Percentiles rank a stretch among this genome's conserved stretches.
phyloP scores from a whole-genome alignment of 179 eudicot species.

The Heliamphora pulchella region DNA sequence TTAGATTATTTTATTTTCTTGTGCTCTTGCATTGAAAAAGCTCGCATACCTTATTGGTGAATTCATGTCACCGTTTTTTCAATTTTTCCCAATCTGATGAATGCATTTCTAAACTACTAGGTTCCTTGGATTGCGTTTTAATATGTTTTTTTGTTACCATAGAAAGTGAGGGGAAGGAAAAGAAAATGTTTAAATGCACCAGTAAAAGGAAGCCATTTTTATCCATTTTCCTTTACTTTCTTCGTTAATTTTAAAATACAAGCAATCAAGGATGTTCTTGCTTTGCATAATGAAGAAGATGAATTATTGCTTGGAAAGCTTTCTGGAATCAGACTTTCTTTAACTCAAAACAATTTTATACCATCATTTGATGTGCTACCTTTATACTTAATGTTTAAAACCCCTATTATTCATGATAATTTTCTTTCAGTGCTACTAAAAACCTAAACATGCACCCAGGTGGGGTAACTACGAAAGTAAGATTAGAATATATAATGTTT shows the following conservation, averaged over 20 bases:
- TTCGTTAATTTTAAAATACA: too few relatives aligned
- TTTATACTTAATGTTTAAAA: not conserved
- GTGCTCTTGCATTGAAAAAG: not conserved
- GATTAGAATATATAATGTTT: not conserved
- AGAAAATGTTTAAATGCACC: not conserved
- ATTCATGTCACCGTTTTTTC: not conserved
- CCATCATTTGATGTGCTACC: not conserved
- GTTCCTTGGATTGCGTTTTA: not conserved
- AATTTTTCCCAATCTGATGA: not conserved
- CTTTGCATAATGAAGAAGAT: not conserved
- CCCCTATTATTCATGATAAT: not conserved
- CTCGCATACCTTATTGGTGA: not conserved
- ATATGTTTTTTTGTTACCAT: not conserved
- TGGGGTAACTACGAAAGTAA: not conserved
- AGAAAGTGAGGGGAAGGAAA: not conserved
- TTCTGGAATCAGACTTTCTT: not conserved
- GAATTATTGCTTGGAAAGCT: not conserved
- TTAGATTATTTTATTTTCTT: slow-evolving; percentile 8
- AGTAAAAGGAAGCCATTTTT: not conserved
- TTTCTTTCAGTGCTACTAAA: not conserved
- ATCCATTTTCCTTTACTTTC: not conserved
- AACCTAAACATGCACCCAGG: not conserved
- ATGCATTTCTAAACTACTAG: not conserved
- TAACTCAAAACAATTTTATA: not conserved
- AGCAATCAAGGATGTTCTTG: not conserved